Conservation (phyloP, 495 filamentous ascomycete species). For the Penicillium turbatum region DNA sequence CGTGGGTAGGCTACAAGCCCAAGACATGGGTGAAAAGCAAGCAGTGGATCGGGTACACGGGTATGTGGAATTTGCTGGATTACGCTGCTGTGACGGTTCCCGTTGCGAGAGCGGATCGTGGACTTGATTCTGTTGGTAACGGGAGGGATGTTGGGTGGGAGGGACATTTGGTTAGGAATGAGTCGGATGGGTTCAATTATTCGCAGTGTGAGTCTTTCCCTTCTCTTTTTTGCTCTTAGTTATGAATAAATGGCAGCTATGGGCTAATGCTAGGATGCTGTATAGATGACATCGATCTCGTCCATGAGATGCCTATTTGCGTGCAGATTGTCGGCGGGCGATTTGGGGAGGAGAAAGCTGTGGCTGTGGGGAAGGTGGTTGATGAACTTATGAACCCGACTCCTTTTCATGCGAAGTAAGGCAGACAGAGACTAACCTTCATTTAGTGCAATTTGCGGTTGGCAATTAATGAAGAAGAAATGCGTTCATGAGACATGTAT, state of each 20-base stretch:
- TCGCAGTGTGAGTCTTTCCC: slow-evolving; percentile 29
- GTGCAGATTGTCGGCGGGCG: slow-evolving; percentile 50
- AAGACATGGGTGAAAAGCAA: slow-evolving; percentile 45
- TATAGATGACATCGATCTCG: slow-evolving; percentile 39
- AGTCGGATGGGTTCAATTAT: slow-evolving; percentile 39
- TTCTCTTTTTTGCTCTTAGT: neutral
- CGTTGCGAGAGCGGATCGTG: slow-evolving; percentile 39
- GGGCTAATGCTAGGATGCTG: too few relatives aligned
- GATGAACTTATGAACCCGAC: slow-evolving; percentile 24
- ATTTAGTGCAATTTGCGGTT: too few relatives aligned
- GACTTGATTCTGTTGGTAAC: slow-evolving; percentile 19
- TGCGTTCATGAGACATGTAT: slow-evolving; percentile 2
- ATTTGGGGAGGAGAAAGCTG: slow-evolving; percentile 43
- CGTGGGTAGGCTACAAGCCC: slow-evolving; percentile 49
- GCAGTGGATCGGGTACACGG: slow-evolving; percentile 58
- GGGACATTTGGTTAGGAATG: slow-evolving; percentile 30
- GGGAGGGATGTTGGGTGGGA: slow-evolving; percentile 23
- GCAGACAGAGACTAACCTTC: neutral
- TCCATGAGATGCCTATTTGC: slow-evolving; percentile 48
- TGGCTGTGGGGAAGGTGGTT: slow-evolving; percentile 40
- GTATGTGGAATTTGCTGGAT: slow-evolving; percentile 63
- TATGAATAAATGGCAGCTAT: too few relatives aligned
- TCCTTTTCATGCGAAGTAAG: slow-evolving; percentile 9
- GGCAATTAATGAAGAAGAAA: neutral
- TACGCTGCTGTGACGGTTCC: slow-evolving; percentile 58